Evolutionary conservation across 305 asterid genomes (phyloP).

Genomic region (Caryopteris hybrid): DNA sequence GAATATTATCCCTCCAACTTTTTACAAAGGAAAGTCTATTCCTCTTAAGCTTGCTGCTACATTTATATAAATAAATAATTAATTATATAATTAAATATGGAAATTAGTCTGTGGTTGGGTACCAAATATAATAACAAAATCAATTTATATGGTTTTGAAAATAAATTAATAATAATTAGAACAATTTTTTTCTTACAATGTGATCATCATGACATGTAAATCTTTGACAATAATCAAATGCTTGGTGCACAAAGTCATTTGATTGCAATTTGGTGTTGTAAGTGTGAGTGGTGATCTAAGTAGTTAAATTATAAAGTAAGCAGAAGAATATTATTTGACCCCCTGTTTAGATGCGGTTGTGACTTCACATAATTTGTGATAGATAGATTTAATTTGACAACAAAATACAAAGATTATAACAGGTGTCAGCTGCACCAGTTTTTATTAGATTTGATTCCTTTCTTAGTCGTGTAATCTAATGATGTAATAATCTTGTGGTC

Average conservation of each 20-base stretch:
- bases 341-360: constrained; percentile 19
- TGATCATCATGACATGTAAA: not conserved
- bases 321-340: constrained; percentile 20
- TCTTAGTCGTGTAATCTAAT: constrained; percentile 23
- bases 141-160: too few species aligned
- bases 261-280: too few species aligned
- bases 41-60: too few species aligned
- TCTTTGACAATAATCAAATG: too few species aligned
- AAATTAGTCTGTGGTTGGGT: too few species aligned
- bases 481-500: constrained; percentile 5
- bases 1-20: constrained; percentile 6
- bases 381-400: constrained; percentile 9
- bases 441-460: constrained; percentile 25
- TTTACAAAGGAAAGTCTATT: not conserved
- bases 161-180: too few species aligned
- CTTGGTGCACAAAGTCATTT: too few species aligned
- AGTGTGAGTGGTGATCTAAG: too few species aligned
- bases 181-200: not conserved
- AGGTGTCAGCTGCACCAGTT: constrained; percentile 10
- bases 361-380: constrained; percentile 1
- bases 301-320: not conserved
- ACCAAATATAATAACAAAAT: too few species aligned
- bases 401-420: not conserved
- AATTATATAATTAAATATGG: too few species aligned
- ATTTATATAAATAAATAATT: too few species aligned